Evolutionary conservation across 1,284 basidiomycete species (phyloP), one percentile per base, ranked within the genome.

Genomic region (Sporisorium graminicola): DNA sequence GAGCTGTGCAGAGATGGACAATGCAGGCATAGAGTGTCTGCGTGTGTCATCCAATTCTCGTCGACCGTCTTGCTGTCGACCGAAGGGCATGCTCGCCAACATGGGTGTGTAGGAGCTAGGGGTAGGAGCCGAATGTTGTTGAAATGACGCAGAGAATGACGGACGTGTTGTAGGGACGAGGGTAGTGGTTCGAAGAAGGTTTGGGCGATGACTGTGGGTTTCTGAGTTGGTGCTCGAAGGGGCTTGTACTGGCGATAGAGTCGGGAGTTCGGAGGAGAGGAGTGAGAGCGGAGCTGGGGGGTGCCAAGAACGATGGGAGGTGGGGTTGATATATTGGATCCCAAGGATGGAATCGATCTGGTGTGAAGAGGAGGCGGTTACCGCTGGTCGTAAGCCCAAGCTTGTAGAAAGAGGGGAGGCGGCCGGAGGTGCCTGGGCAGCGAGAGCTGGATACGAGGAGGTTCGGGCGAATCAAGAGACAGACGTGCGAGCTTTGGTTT

Each of bases 21-120:
- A 27, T 1, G 53, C 57, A 27, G 67, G 67, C 13, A 60, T 22
- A 22, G 61, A 65, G 42, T 60, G 67, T 26, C 67, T 46, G 13
- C 52, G 52, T 10, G 47, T 26, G 13, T 69, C 67, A 14, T 64
- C 37, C 0, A 46, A 27, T 40, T 56, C 61, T 59, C 37, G 55
- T 56, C 53, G 56, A 64, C 52, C 22, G 53, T 69, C 57, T 54
- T 69, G 60, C 44, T 64, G 61, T 56, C 61, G 51, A 37, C 46
- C 24, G n/a, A 47, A 56, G 57, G 61, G 57, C 60, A 64, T 64
- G 29, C 52, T 64, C 44, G 59, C 57, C 35, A 69, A 42, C 67
- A 69, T 63, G 29, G 18, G 47, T 42, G 26, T 31, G 4, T 42
- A n/a, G 20, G 46, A 43, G 27, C 13, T 18, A 10, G 7, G n/a